phyloP scores from a whole-genome alignment of 345 rosid genomes.

The Ceriops decandra region DNA sequence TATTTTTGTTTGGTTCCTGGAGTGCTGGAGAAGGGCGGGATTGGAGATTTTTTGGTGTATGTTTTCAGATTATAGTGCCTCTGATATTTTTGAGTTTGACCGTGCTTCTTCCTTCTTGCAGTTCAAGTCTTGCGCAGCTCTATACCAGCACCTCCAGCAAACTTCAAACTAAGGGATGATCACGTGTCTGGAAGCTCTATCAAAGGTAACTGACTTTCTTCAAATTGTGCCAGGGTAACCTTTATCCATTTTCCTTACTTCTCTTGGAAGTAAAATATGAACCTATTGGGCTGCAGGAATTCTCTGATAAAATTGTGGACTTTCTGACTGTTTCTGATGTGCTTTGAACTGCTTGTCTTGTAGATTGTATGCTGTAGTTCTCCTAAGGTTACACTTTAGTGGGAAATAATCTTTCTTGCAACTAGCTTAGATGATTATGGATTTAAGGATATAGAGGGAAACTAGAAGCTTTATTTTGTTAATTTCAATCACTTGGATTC shows the following conservation, averaged over 20 bases:
- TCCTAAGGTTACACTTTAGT: background rate
- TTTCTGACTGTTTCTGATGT: background rate
- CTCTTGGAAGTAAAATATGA: background rate
- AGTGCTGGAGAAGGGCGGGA: too few species aligned
- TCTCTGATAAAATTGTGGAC: background rate
- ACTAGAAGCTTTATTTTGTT: background rate
- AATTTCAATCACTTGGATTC: background rate
- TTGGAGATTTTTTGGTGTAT: background rate
- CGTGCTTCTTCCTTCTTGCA: conserved; percentile 35
- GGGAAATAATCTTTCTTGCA: background rate
- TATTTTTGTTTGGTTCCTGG: too few species aligned
- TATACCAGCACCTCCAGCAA: conserved; percentile 72
- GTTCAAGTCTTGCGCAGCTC: conserved; percentile 59
- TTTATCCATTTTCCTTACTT: conserved; percentile 7
- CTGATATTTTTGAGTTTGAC: too few species aligned
- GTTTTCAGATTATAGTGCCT: too few species aligned
- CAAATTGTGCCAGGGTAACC: background rate
- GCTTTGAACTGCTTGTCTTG: background rate
- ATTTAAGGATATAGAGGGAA: background rate
- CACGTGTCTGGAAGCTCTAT: conserved; percentile 85
- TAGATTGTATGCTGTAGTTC: background rate
- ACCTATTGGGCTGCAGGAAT: background rate
- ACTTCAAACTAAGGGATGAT: conserved; percentile 86
- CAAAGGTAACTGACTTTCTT: conserved; percentile 53
- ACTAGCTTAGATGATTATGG: background rate